Evolutionary conservation across 2,329 filamentous ascomycete genomes (phyloP).

Genomic region (Sporothrix pseudoabietina): DNA sequence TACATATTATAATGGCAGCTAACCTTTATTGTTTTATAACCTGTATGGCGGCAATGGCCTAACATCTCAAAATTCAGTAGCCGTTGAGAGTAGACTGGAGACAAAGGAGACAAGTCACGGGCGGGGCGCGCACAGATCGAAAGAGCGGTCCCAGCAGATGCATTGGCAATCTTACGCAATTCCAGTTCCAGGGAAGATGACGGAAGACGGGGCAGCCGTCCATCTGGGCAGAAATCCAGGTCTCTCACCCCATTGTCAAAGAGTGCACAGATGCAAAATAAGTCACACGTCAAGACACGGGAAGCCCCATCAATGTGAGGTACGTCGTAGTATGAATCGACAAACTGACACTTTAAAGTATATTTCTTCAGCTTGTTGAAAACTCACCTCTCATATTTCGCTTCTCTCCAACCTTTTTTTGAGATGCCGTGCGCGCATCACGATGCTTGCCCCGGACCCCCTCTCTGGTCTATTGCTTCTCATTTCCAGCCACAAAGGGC

Average conservation of each 20-base stretch:
- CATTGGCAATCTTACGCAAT: constrained; percentile 25
- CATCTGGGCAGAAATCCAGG: not conserved
- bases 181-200: constrained; percentile 15
- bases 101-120: not conserved
- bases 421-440: constrained; percentile 5
- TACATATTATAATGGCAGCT: not conserved
- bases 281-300: not conserved
- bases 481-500: not conserved
- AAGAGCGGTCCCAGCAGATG: constrained; percentile 2
- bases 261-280: not conserved
- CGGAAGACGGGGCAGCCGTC: constrained; percentile 15
- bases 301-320: constrained; percentile 3
- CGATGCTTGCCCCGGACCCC: not conserved
- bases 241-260: not conserved
- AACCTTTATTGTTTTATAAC: not conserved
- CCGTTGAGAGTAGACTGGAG: not conserved
- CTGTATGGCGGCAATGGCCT: too few species aligned
- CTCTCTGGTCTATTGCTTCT: not conserved
- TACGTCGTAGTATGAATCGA: not conserved
- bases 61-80: not conserved
- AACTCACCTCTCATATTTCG: constrained; percentile 1
- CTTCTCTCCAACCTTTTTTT: not conserved
- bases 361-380: not conserved
- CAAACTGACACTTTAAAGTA: not conserved
- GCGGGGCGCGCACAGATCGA: not conserved